Evolutionary conservation across 352 stramenopile genomes (phyloP).

Genomic region (Phytopythium kandeliae): DNA sequence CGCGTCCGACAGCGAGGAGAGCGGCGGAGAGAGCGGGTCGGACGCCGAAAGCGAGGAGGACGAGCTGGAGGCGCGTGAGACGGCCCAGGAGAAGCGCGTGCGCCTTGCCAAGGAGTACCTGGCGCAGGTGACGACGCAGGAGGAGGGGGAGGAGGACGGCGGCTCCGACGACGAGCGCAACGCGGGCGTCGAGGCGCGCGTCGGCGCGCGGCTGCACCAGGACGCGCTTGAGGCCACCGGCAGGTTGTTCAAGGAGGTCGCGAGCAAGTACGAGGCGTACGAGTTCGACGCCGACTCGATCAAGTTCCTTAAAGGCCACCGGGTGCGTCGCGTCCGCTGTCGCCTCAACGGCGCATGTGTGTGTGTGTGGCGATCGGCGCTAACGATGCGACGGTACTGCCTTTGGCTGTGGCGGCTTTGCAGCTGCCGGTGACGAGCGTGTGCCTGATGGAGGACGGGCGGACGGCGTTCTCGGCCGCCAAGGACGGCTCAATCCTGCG

Average conservation of each 20-base stretch:
- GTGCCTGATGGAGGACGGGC: constrained; percentile 85
- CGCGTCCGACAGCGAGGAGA: constrained; percentile 64
- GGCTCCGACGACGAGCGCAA: constrained; percentile 32
- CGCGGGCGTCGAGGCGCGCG: constrained; percentile 55
- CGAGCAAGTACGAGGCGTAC: constrained; percentile 65
- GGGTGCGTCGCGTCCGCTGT: too few relatives aligned
- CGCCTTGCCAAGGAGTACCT: constrained; percentile 88
- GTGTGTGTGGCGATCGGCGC: neutral
- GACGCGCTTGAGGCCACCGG: constrained; percentile 82
- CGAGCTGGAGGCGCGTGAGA: constrained; percentile 68
- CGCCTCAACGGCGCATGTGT: constrained; percentile 3
- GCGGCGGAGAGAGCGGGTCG: constrained; percentile 2
- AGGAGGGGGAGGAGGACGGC: constrained; percentile 32
- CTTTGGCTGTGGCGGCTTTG: constrained; percentile 10
- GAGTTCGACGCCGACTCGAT: constrained; percentile 79
- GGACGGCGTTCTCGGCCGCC: constrained; percentile 84
- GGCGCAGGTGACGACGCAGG: constrained; percentile 74
- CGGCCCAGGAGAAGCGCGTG: constrained; percentile 84
- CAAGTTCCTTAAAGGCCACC: constrained; percentile 71
- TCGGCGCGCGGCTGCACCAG: constrained; percentile 75
- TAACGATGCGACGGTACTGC: neutral
- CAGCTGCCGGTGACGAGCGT: constrained; percentile 85
- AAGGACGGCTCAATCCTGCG: constrained; percentile 92
- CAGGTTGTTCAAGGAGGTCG: constrained; percentile 86
- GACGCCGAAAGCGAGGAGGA: constrained; percentile 39